Conservation (phyloP, 306 rosid species). For the Medicago ruthenica region DNA sequence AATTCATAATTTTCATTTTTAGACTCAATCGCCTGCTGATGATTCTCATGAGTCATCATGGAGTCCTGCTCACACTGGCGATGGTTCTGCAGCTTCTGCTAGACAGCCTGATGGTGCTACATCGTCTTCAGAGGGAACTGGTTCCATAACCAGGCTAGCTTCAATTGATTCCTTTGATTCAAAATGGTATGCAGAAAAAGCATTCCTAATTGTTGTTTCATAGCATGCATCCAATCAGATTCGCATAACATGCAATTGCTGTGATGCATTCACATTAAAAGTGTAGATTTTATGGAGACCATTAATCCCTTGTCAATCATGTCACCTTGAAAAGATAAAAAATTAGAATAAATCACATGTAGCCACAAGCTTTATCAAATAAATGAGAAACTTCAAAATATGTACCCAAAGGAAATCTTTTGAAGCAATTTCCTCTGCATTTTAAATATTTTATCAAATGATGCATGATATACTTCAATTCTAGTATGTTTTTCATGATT, state of each 20-base stretch:
- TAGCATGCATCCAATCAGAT: slow-evolving; percentile 35
- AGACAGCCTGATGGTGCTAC: slow-evolving; percentile 71
- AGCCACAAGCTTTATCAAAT: background rate
- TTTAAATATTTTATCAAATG: slow-evolving; percentile 26
- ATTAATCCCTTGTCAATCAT: slow-evolving; percentile 21
- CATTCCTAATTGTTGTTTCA: slow-evolving; percentile 15
- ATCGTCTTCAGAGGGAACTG: slow-evolving; percentile 69
- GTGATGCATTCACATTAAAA: slow-evolving; percentile 15
- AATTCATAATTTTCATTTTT: slow-evolving; percentile 28
- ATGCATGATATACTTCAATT: background rate
- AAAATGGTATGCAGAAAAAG: slow-evolving; percentile 70
- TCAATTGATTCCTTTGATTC: slow-evolving; percentile 99
- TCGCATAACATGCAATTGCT: slow-evolving; percentile 6
- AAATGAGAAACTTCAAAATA: background rate
- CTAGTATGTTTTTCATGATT: background rate
- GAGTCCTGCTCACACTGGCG: slow-evolving; percentile 90
- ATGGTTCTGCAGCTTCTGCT: slow-evolving; percentile 53
- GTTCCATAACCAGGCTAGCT: slow-evolving; percentile 84
- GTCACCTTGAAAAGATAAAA: slow-evolving; percentile 15
- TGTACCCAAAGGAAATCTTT: slow-evolving; percentile 17
- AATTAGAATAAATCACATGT: slow-evolving; percentile 9
- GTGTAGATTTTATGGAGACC: slow-evolving; percentile 23
- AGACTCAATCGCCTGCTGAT: slow-evolving; percentile 62
- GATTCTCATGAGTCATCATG: slow-evolving; percentile 68
- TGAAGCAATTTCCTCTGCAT: slow-evolving; percentile 20